phyloP scores from a whole-genome alignment of 306 rosid genomes.

The Quercus glauca region DNA sequence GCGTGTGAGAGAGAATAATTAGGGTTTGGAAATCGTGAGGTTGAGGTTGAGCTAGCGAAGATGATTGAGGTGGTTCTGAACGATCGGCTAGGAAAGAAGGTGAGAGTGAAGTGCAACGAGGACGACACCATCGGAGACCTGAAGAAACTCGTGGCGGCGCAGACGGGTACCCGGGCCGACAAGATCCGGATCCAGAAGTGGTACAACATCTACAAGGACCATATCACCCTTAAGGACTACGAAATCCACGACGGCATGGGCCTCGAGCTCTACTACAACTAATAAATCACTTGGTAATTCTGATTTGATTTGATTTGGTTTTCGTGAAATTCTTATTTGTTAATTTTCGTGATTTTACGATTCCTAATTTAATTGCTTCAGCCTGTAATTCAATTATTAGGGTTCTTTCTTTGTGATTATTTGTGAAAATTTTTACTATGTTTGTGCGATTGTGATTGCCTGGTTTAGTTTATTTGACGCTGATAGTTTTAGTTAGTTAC shows the following conservation, averaged over 20 bases:
- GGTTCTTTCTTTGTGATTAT: no score
- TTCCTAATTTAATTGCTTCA: background rate
- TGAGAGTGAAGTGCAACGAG: conserved; percentile 84
- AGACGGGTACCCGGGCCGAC: conserved; percentile 81
- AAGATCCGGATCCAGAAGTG: conserved; percentile 84
- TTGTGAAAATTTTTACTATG: no score
- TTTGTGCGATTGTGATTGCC: no score
- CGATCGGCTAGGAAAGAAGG: conserved; percentile 94
- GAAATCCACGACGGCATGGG: conserved; percentile 98
- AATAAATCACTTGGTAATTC: background rate
- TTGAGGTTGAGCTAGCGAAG: conserved; percentile 27
- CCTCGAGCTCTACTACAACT: conserved; percentile 92
- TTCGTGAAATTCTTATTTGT: background rate
- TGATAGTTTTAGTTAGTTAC: no score
- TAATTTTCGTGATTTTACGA: background rate
- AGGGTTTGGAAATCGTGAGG: background rate
- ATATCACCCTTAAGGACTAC: conserved; percentile 84
- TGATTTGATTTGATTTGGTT: background rate
- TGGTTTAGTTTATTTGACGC: no score
- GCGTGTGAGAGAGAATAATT: background rate
- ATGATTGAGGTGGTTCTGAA: conserved; percentile 94
- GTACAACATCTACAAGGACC: conserved; percentile 85
- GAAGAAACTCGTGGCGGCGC: conserved; percentile 95
- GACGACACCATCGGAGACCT: conserved; percentile 91
- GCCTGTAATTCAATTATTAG: background rate